These are phyloP conservation scores for Podaxis sp. DNA, from an alignment of 768 basidiomycete genomes.

Conservation along the genomic window DNA sequence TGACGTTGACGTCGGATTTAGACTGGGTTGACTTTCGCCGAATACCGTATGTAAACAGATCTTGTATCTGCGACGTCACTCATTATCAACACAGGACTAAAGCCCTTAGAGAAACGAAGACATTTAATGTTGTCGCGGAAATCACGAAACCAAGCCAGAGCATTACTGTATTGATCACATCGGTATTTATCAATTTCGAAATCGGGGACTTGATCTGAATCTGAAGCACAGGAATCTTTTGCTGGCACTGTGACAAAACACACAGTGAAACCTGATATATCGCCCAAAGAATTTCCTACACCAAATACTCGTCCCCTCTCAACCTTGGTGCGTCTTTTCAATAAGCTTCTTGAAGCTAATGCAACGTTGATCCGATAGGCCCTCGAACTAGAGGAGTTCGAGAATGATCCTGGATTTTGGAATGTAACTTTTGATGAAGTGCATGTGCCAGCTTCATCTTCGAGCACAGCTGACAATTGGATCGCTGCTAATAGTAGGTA, in stretches of 20 bases:
- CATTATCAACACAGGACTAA: constrained; percentile 50
- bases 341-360: not conserved
- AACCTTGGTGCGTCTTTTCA: constrained; percentile 38
- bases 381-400: constrained; percentile 59
- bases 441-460: not conserved
- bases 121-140: constrained; percentile 53
- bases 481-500: not conserved
- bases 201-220: not conserved
- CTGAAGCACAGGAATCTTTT: constrained; percentile 53
- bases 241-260: constrained; percentile 59
- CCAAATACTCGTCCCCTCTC: constrained; percentile 66
- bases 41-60: constrained; percentile 49
- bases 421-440: constrained; percentile 39
- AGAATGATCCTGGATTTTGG: constrained; percentile 70
- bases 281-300: constrained; percentile 57
- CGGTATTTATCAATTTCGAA: constrained; percentile 36
- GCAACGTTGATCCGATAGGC: constrained; percentile 37
- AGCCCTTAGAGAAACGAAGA: constrained; percentile 51
- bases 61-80: not conserved
- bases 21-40: constrained; percentile 77
- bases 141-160: constrained; percentile 76
- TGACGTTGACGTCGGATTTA: constrained; percentile 73
- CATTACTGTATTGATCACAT: constrained; percentile 53
- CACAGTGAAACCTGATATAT: constrained; percentile 54
- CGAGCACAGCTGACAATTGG: not conserved